These are phyloP conservation scores for Daldinia grandis DNA, from an alignment of 495 filamentous ascomycete genomes.

Conservation along the genomic window DNA sequence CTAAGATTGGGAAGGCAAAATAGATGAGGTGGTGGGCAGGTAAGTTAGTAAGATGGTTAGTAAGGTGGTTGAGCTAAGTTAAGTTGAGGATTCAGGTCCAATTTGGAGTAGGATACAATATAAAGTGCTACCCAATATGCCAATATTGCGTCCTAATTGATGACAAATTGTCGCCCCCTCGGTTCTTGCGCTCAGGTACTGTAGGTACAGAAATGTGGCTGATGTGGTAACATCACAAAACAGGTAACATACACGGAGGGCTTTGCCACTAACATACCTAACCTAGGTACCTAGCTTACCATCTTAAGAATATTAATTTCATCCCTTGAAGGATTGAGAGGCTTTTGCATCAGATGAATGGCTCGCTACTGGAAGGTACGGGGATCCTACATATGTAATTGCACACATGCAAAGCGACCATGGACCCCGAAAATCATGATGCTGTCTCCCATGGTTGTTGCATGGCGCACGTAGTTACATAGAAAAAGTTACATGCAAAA, in stretches of 20 bases:
- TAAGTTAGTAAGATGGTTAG: too few relatives aligned
- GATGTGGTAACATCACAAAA: background rate
- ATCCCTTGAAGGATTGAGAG: background rate
- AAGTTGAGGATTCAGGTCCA: background rate
- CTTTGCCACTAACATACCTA: background rate
- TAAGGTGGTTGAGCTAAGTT: too few relatives aligned
- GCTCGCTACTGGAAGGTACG: background rate
- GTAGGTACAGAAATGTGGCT: background rate
- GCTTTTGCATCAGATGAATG: background rate
- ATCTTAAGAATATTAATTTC: background rate
- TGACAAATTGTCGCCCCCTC: background rate
- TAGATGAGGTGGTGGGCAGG: background rate
- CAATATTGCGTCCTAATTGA: background rate
- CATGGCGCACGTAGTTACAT: background rate
- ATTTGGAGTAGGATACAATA: background rate
- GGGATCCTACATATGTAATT: background rate
- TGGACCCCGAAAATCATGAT: constrained; percentile 21
- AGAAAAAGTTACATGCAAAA: too few relatives aligned
- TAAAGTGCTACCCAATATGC: background rate
- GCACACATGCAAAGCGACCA: constrained; percentile 22
- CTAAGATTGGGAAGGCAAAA: background rate
- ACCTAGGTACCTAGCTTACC: background rate
- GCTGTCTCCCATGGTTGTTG: background rate
- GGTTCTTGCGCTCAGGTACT: background rate
- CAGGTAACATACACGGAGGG: background rate